Evolutionary conservation across 169 alveolate genomes (phyloP).

Genomic region (Plasmodium vivax): DNA sequence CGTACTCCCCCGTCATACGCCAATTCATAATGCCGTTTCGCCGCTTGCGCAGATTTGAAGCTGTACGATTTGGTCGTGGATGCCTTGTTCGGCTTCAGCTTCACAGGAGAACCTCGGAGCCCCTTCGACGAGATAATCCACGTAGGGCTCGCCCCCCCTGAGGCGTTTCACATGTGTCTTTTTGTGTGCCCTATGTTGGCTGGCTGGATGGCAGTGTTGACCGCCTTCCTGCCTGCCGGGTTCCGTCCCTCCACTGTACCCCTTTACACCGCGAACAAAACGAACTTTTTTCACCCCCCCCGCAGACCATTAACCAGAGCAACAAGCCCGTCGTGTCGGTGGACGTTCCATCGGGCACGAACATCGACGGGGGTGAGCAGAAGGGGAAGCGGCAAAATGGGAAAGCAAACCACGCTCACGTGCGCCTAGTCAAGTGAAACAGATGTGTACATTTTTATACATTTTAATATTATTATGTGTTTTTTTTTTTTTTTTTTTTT

Average conservation of each 20-base stretch:
- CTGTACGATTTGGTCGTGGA: conserved; percentile 88
- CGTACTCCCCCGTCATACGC: background rate
- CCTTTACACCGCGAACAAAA: background rate
- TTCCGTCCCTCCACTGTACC: background rate
- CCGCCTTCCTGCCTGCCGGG: background rate
- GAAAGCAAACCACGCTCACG: background rate
- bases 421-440: background rate
- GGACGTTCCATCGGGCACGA: conserved; percentile 94
- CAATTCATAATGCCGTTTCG: background rate
- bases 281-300: conserved; percentile 16
- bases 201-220: background rate
- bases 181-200: background rate
- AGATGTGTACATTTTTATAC: background rate
- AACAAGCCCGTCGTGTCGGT: conserved; percentile 85
- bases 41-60: conserved; percentile 34
- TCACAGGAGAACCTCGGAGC: conserved; percentile 89
- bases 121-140: conserved; percentile 82
- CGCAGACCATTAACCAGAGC: conserved; percentile 77
- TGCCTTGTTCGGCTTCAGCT: conserved; percentile 93
- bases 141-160: conserved; percentile 9
- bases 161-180: background rate
- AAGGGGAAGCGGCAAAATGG: background rate
- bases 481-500: no score
- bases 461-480: no score
- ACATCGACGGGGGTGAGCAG: conserved; percentile 87